Conservation (phyloP, 2,329 filamentous ascomycete species). For the Sarocladium strictum region DNA sequence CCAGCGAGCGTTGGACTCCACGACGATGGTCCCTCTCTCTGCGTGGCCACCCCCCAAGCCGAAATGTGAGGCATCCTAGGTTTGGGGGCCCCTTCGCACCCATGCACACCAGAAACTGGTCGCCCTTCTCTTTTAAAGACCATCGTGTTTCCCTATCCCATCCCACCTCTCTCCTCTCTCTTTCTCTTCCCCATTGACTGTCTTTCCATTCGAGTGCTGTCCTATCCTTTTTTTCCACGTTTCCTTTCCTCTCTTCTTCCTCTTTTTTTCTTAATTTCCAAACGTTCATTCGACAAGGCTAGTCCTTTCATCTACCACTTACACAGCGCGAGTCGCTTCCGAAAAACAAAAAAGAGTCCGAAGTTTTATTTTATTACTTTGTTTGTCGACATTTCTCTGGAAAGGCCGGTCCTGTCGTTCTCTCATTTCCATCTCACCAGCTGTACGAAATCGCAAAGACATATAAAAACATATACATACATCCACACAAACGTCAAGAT, state of each 20-base stretch:
- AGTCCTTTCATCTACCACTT: conserved; percentile 36
- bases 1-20: too few relatives aligned
- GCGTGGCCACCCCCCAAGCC: neutral
- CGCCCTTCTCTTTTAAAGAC: conserved; percentile 11
- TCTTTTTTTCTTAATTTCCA: conserved; percentile 19
- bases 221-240: conserved; percentile 17
- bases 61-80: conserved; percentile 6
- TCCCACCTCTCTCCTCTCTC: conserved; percentile 18
- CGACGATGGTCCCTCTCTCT: neutral
- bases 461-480: conserved; percentile 14
- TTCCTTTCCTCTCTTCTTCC: conserved; percentile 17
- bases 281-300: conserved; percentile 30
- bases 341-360: conserved; percentile 6
- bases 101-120: conserved; percentile 8
- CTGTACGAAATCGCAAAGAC: conserved; percentile 9
- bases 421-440: conserved; percentile 20
- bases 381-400: conserved; percentile 10
- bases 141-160: conserved; percentile 23
- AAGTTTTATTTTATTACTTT: conserved; percentile 4
- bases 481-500: conserved; percentile 33
- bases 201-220: conserved; percentile 24
- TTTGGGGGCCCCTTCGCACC: conserved; percentile 2
- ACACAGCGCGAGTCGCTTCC: conserved; percentile 41
- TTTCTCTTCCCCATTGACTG: conserved; percentile 20
- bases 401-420: conserved; percentile 18